These are phyloP conservation scores for Solanum sejunctum DNA, from an alignment of 257 asterid genomes.

Conservation along the genomic window DNA sequence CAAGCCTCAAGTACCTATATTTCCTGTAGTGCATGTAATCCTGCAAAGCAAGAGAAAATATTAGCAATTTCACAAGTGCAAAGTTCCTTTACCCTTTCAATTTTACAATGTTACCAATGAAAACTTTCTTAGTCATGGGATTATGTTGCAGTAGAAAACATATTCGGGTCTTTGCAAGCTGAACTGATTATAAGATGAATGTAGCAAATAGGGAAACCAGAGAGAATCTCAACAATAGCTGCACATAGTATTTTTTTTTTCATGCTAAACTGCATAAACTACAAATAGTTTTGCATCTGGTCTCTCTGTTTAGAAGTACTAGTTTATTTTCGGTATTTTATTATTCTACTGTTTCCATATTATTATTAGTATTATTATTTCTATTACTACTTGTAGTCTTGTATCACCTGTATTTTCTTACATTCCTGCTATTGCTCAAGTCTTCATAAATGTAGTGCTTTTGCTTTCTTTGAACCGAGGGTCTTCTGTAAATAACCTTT, in stretches of 20 bases:
- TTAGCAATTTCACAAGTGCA: background rate
- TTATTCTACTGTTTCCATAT: background rate
- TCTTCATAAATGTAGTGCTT: background rate
- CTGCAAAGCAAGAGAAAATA: slow-evolving; percentile 31
- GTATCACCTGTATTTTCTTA: background rate
- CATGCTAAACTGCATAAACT: background rate
- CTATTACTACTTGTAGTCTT: background rate
- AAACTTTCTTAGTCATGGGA: background rate
- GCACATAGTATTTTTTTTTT: background rate
- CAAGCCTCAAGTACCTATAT: slow-evolving; percentile 84
- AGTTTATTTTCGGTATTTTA: background rate
- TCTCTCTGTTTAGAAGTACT: background rate
- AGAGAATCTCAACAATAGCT: background rate
- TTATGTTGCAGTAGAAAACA: background rate
- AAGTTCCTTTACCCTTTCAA: background rate
- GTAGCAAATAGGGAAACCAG: background rate
- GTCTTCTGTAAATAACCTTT: background rate
- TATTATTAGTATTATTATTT: too few species aligned
- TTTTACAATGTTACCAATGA: background rate
- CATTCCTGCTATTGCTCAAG: background rate
- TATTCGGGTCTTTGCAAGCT: background rate
- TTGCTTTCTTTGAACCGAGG: background rate
- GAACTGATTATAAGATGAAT: background rate
- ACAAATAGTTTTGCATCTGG: background rate
- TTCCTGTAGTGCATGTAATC: slow-evolving; percentile 93